Base-by-base conservation (phyloP, 345 rosid genomes). In the Nephelium lappaceum region DNA sequence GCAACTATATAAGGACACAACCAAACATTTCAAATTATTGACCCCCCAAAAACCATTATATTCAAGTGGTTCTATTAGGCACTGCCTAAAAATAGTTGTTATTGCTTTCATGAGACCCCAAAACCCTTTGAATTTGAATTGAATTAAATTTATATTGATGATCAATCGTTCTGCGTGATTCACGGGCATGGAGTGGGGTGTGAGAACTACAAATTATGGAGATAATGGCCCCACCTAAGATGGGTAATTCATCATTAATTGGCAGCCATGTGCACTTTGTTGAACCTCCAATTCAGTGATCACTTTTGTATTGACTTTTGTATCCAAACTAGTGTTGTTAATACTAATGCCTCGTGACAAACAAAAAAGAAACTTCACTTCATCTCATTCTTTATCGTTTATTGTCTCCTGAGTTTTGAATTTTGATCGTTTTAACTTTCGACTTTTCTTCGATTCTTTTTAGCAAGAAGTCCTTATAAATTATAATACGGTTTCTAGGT, bases 221-320 rank as follows among this genome's bases (percentile, higher is more conserved):
- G 67, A 43, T 47, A 6, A 61, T 77, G 81, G 72, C 72, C 82
- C 81, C 78, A 73, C 81, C 1, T 57, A 62, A 25, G 11, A 24
- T 24, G 38, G 43, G 5, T 5, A 31, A 69, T 60, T 60, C n/a
- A 80, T 38, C 72, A 64, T 45, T 18, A 61, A 64, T 27, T 75
- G 47, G 62, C 10, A 64, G 15, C 75, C 83, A 81, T 71, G 83
- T 76, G 78, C 81, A 12, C 9, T 53, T 45, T 64, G 71, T 51
- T 77, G 72, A 55, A 67, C 47, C 63, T 76, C 58, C 66, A 39
- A 53, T 10, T 55, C 11, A 24, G 24, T 53, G n/a, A 15, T 72
- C 36, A 38, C 39, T 49, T 74, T 67, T 67, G 64, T 24, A 27
- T 72, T 77, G 75, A 77, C 78, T 77, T 81, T 80, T 24, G 11